Percentiles rank a stretch among this genome's conserved stretches.
phyloP scores from a whole-genome alignment of 2,329 filamentous ascomycete species.

The Monosporascus sp. region DNA sequence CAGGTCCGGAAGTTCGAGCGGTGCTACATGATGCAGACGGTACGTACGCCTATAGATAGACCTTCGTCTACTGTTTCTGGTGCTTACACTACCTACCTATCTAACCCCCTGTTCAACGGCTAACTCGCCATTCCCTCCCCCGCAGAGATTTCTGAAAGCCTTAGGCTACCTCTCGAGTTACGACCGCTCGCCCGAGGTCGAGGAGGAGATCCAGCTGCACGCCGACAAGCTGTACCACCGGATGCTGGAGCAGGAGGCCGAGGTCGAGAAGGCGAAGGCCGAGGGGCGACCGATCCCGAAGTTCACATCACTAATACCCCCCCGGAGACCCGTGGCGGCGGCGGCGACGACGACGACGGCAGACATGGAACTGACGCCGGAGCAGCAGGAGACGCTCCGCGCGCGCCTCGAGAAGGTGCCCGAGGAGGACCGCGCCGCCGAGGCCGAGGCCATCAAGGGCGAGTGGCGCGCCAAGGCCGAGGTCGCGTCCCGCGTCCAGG shows the following conservation, averaged over 20 bases:
- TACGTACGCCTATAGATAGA: constrained; percentile 31
- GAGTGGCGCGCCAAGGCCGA: constrained; percentile 57
- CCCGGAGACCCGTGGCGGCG: constrained; percentile 17
- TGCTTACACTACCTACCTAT: no score
- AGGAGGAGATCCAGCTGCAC: constrained; percentile 93
- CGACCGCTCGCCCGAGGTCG: constrained; percentile 59
- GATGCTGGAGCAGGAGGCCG: constrained; percentile 76
- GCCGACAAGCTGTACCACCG: constrained; percentile 85
- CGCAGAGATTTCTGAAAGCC: constrained; percentile 78
- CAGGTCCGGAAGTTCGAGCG: constrained; percentile 75
- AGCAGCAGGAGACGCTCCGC: constrained; percentile 46
- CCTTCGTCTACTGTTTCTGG: no score
- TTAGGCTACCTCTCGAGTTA: constrained; percentile 75
- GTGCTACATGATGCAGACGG: constrained; percentile 84
- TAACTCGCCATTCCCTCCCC: background rate
- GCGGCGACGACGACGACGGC: constrained; percentile 4
- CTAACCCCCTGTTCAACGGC: background rate
- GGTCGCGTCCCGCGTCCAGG: constrained; percentile 50
- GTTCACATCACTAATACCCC: constrained; percentile 50
- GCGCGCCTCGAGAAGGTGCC: constrained; percentile 52
- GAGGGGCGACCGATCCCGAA: constrained; percentile 53
- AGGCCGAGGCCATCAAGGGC: constrained; percentile 58
- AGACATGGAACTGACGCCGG: constrained; percentile 31
- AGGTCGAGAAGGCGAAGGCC: constrained; percentile 63
- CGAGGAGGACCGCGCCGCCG: constrained; percentile 52